These are phyloP conservation scores for Candida succiphila DNA, from an alignment of 805 yeast genomes.

Conservation along the genomic window DNA sequence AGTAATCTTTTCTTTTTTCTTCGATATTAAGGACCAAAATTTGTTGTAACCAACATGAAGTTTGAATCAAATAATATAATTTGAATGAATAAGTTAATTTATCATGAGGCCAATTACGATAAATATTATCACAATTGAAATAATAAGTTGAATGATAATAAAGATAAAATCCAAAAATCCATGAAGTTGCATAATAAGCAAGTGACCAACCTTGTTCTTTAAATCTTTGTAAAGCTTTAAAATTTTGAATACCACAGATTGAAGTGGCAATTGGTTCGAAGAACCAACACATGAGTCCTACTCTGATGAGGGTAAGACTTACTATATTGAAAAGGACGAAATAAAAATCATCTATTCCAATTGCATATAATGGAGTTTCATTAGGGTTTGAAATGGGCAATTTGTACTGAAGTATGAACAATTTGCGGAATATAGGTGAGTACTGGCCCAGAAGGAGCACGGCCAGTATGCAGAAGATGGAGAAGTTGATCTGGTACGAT, in stretches of 20 bases:
- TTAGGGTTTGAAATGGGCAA: constrained; percentile 6
- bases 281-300: constrained; percentile 46
- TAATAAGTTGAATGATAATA: constrained; percentile 52
- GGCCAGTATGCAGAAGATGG: too few relatives aligned
- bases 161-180: constrained; percentile 46
- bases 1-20: constrained; percentile 69
- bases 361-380: constrained; percentile 35
- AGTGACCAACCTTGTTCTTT: constrained; percentile 83
- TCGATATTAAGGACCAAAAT: constrained; percentile 69
- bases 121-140: constrained; percentile 46
- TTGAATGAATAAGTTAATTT: constrained; percentile 44
- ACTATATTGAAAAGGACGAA: constrained; percentile 46
- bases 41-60: constrained; percentile 79
- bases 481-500: too few relatives aligned
- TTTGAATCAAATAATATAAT: constrained; percentile 58
- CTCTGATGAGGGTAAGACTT: constrained; percentile 46
- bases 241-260: constrained; percentile 33
- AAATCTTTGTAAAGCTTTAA: constrained; percentile 53
- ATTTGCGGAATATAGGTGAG: constrained; percentile 23
- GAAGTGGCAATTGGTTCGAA: constrained; percentile 46
- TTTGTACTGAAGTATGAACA: constrained; percentile 33
- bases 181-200: constrained; percentile 47
- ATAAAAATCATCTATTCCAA: constrained; percentile 45
- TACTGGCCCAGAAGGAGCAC: too few relatives aligned
- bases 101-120: constrained; percentile 68